Evolutionary conservation across 23 red algal species (phyloP).

Genomic region (Gracilaria vermiculophylla): DNA sequence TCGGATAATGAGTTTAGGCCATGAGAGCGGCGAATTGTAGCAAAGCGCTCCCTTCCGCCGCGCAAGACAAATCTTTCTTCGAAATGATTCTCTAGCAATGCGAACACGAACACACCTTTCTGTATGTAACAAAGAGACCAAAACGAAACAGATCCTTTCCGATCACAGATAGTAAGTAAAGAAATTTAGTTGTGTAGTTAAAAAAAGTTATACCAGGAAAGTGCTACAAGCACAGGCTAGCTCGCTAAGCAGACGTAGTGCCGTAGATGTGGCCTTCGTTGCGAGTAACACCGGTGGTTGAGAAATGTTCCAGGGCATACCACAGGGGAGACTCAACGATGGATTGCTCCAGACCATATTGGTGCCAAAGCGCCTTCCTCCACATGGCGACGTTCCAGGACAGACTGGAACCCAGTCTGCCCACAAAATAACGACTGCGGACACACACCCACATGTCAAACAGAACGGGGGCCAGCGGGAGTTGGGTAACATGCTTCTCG

Average conservation of each 20-base stretch:
- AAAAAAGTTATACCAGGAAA: too few species aligned
- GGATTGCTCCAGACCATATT: background rate
- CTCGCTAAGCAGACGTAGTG: background rate
- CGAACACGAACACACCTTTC: too few species aligned
- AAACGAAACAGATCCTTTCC: too few species aligned
- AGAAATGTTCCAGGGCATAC: conserved; percentile 25
- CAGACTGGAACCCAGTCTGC: conserved; percentile 36
- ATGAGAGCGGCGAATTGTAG: too few species aligned
- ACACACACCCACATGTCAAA: conserved; percentile 56
- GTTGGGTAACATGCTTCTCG: background rate
- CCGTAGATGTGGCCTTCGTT: conserved; percentile 9
- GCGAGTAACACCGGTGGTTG: background rate
- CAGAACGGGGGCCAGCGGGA: conserved; percentile 1
- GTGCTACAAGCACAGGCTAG: too few species aligned
- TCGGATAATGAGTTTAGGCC: too few species aligned
- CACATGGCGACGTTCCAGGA: conserved; percentile 37
- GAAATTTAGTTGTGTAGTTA: too few species aligned
- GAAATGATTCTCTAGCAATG: too few species aligned
- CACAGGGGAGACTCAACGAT: conserved; percentile 14
- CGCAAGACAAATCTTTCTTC: too few species aligned
- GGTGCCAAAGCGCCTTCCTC: background rate
- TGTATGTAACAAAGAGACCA: too few species aligned
- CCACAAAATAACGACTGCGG: background rate
- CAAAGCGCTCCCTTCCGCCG: too few species aligned
- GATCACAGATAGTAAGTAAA: too few species aligned